Evolutionary conservation across 2,329 filamentous ascomycete species (phyloP), one percentile per base, ranked within the genome.

Genomic region (Apiospora marii): DNA sequence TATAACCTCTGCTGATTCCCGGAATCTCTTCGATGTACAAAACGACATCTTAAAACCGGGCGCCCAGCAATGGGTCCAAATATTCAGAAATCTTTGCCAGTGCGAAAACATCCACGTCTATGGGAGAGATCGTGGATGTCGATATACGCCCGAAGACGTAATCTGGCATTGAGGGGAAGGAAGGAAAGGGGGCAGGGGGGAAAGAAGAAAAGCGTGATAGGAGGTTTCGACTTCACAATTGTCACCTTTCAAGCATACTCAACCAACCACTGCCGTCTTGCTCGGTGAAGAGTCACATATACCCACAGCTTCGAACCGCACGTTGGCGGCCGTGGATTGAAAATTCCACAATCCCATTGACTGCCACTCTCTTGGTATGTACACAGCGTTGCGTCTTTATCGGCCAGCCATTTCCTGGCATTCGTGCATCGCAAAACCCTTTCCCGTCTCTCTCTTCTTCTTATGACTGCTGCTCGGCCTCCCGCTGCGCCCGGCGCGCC

Each of bases 401-500:
- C 58, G n/a, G n/a, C 24, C 51, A 24, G 46, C 22, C 27, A 24
- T 16, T 34, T 34, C 22, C 37, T 41, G 37, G 8, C 10, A 41
- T 41, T 64, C 58, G 19, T 24, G 58, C 58, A 14, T 41, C 19
- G 58, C 34, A 64, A 22, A 30, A 37, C 14, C 51, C 68, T 27
- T 68, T 69, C 71, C 69, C 44, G 64, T 34, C 70, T 70, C 70
- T 73, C 24, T 24, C 34, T 5, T 46, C 27, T 8, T 13, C 37
- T 68, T 19, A 68, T 58, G 70, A 74, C 72, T 75, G 71, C 67
- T 74, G 71, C 67, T 74, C 77, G 22, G 74, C 89, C 80, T 93
- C 90, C 72, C 90, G 86, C 82, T 91, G 89, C 73, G 92, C 92
- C 82, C 92, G 92, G 84, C 94, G 88, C 82, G 92, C 92, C 82